A percentile compares a stretch with the other conserved stretches of the same genome.
Evolutionary conservation across 306 rosid genomes (phyloP).

Genomic region (Leucaena leucocephala): DNA sequence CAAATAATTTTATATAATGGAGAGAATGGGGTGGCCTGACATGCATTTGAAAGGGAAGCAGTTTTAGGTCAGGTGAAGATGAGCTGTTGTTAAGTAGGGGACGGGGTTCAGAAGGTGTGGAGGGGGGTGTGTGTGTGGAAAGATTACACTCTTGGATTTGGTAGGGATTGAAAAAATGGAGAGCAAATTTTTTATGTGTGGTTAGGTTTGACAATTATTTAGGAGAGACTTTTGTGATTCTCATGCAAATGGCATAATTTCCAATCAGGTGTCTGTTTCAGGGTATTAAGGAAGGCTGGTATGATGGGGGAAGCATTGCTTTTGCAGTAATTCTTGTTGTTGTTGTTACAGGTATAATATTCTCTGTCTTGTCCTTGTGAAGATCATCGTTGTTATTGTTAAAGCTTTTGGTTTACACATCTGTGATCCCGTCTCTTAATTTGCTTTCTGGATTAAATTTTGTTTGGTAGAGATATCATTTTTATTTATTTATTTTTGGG

Average conservation of each 20-base stretch:
- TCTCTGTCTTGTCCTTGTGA: constrained; percentile 7
- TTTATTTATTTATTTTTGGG: neutral
- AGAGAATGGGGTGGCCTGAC: neutral
- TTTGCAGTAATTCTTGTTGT: constrained; percentile 95
- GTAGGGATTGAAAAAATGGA: neutral
- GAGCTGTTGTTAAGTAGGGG: neutral
- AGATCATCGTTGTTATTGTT: neutral
- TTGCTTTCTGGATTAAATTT: constrained; percentile 16
- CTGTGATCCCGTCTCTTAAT: neutral
- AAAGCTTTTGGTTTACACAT: neutral
- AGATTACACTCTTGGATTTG: neutral
- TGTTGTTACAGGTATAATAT: constrained; percentile 76
- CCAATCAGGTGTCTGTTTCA: constrained; percentile 32
- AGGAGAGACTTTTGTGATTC: neutral
- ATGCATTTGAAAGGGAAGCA: neutral
- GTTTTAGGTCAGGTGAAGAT: neutral
- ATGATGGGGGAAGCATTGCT: constrained; percentile 99
- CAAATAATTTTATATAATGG: neutral
- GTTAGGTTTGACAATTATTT: neutral
- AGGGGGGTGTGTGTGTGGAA: too few relatives aligned
- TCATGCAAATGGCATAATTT: neutral
- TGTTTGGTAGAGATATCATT: constrained; percentile 17
- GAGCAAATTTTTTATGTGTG: neutral
- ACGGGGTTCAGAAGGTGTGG: too few relatives aligned
- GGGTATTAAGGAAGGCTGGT: constrained; percentile 99